phyloP scores from a whole-genome alignment of 177 flowering plant species.

The Vitis hybrid region DNA sequence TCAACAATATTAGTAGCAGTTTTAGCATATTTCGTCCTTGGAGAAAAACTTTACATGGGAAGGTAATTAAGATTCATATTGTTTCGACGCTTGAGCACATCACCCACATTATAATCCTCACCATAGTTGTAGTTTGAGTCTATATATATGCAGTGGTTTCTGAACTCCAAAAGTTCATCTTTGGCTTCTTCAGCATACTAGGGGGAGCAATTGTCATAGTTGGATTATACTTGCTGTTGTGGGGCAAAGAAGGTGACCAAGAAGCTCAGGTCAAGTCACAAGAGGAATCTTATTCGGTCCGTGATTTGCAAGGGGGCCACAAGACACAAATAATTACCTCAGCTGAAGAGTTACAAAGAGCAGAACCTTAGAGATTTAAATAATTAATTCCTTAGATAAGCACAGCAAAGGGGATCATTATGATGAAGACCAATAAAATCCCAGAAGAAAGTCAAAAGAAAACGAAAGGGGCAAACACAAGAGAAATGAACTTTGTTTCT shows the following conservation, averaged over 20 bases:
- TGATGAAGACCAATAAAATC: background rate
- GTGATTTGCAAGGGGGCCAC: constrained; percentile 22
- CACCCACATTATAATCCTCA: background rate
- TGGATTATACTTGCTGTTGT: constrained; percentile 69
- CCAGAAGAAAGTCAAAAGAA: background rate
- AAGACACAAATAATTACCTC: constrained; percentile 17
- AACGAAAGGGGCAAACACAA: too few species aligned
- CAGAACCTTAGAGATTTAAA: constrained; percentile 15
- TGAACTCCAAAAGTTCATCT: background rate
- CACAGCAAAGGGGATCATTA: background rate
- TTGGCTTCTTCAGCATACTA: constrained; percentile 47
- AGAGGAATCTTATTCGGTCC: constrained; percentile 9
- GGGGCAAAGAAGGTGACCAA: constrained; percentile 77
- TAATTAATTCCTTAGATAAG: background rate
- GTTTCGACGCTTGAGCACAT: background rate
- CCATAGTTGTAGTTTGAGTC: constrained; percentile 2
- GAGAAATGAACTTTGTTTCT: too few species aligned
- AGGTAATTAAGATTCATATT: constrained; percentile 40
- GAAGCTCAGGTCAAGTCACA: constrained; percentile 18
- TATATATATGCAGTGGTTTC: background rate
- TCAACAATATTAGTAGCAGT: constrained; percentile 61
- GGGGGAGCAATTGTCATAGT: constrained; percentile 61
- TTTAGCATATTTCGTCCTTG: constrained; percentile 64
- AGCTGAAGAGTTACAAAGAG: constrained; percentile 10
- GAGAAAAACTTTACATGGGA: constrained; percentile 66